Percentiles rank a stretch among this genome's conserved stretches.
Conservation (phyloP, 257 asterid genomes). For the Penstemon davidsonii region DNA sequence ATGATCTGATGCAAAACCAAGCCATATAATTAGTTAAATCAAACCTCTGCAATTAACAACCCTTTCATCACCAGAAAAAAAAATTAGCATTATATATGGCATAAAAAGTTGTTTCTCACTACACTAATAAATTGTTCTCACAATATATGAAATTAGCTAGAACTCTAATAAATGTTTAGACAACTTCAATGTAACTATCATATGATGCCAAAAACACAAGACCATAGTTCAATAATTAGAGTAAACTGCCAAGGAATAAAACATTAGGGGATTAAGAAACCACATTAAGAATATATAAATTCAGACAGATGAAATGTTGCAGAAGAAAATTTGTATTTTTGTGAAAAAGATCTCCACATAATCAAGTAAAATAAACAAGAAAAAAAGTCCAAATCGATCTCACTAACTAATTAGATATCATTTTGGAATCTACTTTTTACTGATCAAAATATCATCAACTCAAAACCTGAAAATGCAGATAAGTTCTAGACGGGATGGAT, state of each 20-base stretch:
- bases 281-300: conserved; percentile 5
- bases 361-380: too few relatives aligned
- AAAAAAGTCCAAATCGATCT: too few relatives aligned
- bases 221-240: background rate
- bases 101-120: background rate
- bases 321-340: background rate
- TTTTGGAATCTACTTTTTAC: conserved; percentile 5
- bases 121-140: background rate
- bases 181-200: background rate
- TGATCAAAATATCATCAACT: conserved; percentile 3
- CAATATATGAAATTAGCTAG: conserved; percentile 3
- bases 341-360: background rate
- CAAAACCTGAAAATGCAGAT: background rate
- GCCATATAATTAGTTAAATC: conserved; percentile 6
- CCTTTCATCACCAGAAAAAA: background rate
- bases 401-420: background rate
- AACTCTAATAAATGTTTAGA: conserved; percentile 4
- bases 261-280: background rate
- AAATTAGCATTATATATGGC: background rate
- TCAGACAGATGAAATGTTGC: conserved; percentile 11
- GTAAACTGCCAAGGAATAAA: conserved; percentile 16
- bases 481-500: background rate
- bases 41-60: conserved; percentile 3
- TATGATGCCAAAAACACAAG: conserved; percentile 7
- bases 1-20: conserved; percentile 60